Evolutionary conservation across 2,329 filamentous ascomycete species (phyloP), one percentile per base, ranked within the genome.

Genomic region (Dryadomyces quercus-mongolicae): DNA sequence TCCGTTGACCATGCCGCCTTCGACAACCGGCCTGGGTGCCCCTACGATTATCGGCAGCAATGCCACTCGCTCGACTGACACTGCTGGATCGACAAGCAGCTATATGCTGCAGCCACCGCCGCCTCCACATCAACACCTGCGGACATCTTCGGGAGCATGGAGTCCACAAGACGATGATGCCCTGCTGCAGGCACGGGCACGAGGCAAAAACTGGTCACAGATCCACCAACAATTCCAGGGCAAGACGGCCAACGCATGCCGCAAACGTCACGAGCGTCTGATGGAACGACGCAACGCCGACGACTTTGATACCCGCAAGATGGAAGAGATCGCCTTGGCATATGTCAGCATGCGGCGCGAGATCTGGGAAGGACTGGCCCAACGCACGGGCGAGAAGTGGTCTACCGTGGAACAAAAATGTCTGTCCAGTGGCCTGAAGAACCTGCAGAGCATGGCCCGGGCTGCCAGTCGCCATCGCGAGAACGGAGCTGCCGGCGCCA

Each of bases 221-320:
- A 93, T 94, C 64, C 84, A 89, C 62, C 75, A 76, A 57, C 80
- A 77, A 58, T 95, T 95, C 66, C 85, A 84, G 1, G 75, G 70
- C 66, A 95, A 95, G 73, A 82, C 80, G 9, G 73, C 85, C 56
- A 93, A 93, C 66, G 90, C 90, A 18, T 95, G 89, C 70, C 86
- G 89, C 59, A 95, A 95, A 71, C 81, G 89, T 54, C 88, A 94
- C 63, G 89, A 95, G 70, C 78, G 89, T 44, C 72, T 95, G 60
- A 84, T 92, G 75, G 86, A 92, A 70, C 81, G 84, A 60, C 77
- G 76, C 65, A 82, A 83, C 55, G 80, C 82, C 49, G 84, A 88
- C 62, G 85, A 91, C 63, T 93, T 88, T 84, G 86, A 92, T 62
- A 78, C 78, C 20, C 74, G 83, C 60, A 87, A 87, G 71, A 74